These are phyloP conservation scores for Suhomyces guaymorum DNA, from an alignment of 1,139 yeast genomes.

Conservation along the genomic window DNA sequence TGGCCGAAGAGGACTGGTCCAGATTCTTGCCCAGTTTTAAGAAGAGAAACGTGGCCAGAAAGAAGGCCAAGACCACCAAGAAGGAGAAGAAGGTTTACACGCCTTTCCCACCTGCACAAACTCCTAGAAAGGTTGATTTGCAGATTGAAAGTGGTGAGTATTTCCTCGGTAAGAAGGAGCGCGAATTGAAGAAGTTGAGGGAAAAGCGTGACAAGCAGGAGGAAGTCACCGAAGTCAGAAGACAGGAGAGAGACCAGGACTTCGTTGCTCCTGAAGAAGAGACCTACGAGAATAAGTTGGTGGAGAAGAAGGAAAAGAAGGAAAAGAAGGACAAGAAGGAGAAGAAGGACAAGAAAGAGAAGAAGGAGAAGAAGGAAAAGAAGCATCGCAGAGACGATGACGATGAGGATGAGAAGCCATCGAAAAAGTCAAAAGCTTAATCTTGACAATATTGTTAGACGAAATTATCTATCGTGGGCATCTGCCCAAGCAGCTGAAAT, in stretches of 20 bases:
- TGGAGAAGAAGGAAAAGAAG: conserved; percentile 32
- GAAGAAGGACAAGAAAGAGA: too few species aligned
- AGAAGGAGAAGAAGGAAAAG: conserved; percentile 18
- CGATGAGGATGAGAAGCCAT: conserved; percentile 3
- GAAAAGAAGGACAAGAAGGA: conserved; percentile 18
- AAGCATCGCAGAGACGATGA: conserved; percentile 16
- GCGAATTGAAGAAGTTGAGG: conserved; percentile 67
- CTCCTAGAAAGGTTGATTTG: conserved; percentile 94
- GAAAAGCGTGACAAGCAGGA: conserved; percentile 80
- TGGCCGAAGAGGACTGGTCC: conserved; percentile 96
- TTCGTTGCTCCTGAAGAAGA: conserved; percentile 69
- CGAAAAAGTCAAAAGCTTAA: conserved; percentile 9
- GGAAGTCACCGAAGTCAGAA: conserved; percentile 64
- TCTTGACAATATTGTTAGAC: too few species aligned
- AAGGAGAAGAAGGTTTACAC: conserved; percentile 86
- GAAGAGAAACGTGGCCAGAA: conserved; percentile 93
- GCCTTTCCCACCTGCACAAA: conserved; percentile 98
- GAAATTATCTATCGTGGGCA: too few species aligned
- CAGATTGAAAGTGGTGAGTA: conserved; percentile 99
- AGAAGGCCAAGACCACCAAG: conserved; percentile 69
- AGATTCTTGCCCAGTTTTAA: conserved; percentile 96
- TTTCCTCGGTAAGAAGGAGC: conserved; percentile 84
- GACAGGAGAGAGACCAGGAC: conserved; percentile 72
- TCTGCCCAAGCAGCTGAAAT: too few species aligned
- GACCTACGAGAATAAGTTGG: conserved; percentile 19